Evolutionary conservation across 805 yeast species (phyloP).

Genomic region (Torulaspora indica): DNA sequence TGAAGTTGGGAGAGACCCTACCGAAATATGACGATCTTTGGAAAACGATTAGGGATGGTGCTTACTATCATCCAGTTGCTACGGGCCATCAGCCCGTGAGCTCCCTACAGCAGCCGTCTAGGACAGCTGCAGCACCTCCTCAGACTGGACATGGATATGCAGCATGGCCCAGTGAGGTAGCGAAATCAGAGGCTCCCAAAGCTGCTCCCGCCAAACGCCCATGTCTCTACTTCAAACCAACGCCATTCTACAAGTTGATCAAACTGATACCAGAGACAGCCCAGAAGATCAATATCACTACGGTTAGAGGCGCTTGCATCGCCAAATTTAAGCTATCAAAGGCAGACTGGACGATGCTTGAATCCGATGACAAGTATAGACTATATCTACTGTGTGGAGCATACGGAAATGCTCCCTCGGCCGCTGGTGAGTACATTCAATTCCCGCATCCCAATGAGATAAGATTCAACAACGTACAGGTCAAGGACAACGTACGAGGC

Average conservation of each 20-base stretch:
- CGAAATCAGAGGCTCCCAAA: slow-evolving; percentile 4
- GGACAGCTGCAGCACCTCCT: neutral
- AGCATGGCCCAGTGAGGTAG: slow-evolving; percentile 8
- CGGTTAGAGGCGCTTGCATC: slow-evolving; percentile 44
- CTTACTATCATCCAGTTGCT: slow-evolving; percentile 26
- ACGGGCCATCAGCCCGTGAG: slow-evolving; percentile 24
- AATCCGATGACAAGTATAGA: slow-evolving; percentile 30
- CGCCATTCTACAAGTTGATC: slow-evolving; percentile 53
- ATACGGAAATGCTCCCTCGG: slow-evolving; percentile 24
- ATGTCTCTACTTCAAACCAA: slow-evolving; percentile 40
- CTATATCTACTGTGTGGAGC: slow-evolving; percentile 55
- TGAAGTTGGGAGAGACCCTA: slow-evolving; percentile 35
- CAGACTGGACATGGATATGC: neutral
- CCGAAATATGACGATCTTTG: slow-evolving; percentile 39
- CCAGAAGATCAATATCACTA: slow-evolving; percentile 31
- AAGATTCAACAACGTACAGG: slow-evolving; percentile 47
- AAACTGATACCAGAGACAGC: slow-evolving; percentile 48
- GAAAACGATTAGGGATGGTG: slow-evolving; percentile 23
- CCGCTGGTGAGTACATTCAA: slow-evolving; percentile 64
- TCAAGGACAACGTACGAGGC: slow-evolving; percentile 62
- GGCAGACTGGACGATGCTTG: slow-evolving; percentile 41
- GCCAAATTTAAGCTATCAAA: slow-evolving; percentile 42
- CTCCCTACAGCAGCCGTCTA: slow-evolving; percentile 12
- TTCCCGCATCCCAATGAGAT: slow-evolving; percentile 74
- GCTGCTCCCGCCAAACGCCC: slow-evolving; percentile 7